A percentile compares a stretch with the other conserved stretches of the same genome.
phyloP scores from a whole-genome alignment of 73 alveolate genomes.

The Paramecium sonneborni region DNA sequence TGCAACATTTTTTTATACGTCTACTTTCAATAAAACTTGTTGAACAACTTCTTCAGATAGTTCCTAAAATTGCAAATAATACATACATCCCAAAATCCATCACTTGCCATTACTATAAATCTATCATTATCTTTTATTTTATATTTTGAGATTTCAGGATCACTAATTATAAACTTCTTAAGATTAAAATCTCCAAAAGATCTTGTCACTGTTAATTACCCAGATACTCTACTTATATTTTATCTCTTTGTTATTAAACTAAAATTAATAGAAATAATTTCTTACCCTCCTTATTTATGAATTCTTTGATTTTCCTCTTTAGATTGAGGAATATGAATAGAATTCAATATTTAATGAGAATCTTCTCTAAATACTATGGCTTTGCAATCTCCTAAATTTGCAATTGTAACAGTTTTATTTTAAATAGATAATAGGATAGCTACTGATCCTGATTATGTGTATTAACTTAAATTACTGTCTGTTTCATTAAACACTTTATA shows the following conservation, averaged over 20 bases:
- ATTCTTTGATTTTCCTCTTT: constrained; percentile 1
- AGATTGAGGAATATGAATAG: not conserved
- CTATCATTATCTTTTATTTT: not conserved
- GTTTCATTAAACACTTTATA: constrained; percentile 11
- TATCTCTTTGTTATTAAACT: not conserved
- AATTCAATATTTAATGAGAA: not conserved
- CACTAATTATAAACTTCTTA: not conserved
- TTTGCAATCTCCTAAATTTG: constrained; percentile 32
- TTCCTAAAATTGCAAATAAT: not conserved
- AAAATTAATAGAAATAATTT: not conserved
- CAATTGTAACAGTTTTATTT: constrained; percentile 45
- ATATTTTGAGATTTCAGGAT: constrained; percentile 18
- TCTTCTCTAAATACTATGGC: not conserved
- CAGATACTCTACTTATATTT: constrained; percentile 8
- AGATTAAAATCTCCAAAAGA: constrained; percentile 44
- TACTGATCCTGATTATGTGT: constrained; percentile 37
- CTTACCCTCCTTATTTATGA: constrained; percentile 39
- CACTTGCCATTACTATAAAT: constrained; percentile 39
- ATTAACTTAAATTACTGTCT: not conserved
- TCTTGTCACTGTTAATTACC: not conserved
- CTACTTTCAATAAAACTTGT: not conserved
- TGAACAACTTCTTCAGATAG: not conserved
- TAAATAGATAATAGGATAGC: constrained; percentile 22
- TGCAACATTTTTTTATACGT: not conserved
- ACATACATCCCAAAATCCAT: constrained; percentile 53